Conservation (phyloP, 371 early-diverging fungal species). For the Actinomucor elegans region DNA sequence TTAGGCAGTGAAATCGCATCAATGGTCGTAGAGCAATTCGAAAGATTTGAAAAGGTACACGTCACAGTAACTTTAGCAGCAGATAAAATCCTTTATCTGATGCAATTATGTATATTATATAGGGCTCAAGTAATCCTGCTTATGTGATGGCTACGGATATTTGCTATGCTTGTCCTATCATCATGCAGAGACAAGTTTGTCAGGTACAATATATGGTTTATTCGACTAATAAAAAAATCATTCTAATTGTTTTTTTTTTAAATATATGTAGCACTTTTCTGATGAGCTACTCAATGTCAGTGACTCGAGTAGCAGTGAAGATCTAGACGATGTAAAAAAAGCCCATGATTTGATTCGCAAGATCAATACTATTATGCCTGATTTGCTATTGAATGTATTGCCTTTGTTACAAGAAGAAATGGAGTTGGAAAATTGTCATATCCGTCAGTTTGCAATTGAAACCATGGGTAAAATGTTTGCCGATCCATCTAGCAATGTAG, state of each 20-base stretch:
- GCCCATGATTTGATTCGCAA: constrained; percentile 82
- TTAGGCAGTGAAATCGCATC: constrained; percentile 81
- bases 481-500: constrained; percentile 67
- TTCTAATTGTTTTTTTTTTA: too few species aligned
- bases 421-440: constrained; percentile 72
- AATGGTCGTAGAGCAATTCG: constrained; percentile 76
- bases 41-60: constrained; percentile 58
- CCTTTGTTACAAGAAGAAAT: constrained; percentile 96
- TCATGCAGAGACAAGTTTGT: constrained; percentile 86
- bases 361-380: constrained; percentile 73
- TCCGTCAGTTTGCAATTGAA: constrained; percentile 77
- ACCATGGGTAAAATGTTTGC: constrained; percentile 88
- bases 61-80: too few species aligned
- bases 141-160: constrained; percentile 83
- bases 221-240: too few species aligned
- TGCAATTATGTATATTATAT: constrained; percentile 1
- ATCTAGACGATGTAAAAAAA: constrained; percentile 58
- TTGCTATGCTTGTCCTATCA: constrained; percentile 71
- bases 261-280: constrained; percentile 74
- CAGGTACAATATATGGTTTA: constrained; percentile 54
- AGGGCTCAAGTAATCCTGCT: constrained; percentile 71
- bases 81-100: too few species aligned
- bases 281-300: constrained; percentile 66
- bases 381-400: constrained; percentile 83
- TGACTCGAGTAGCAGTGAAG: constrained; percentile 40